Conservation (phyloP, 805 yeast species). For the Yamadazyma ubonensis region DNA sequence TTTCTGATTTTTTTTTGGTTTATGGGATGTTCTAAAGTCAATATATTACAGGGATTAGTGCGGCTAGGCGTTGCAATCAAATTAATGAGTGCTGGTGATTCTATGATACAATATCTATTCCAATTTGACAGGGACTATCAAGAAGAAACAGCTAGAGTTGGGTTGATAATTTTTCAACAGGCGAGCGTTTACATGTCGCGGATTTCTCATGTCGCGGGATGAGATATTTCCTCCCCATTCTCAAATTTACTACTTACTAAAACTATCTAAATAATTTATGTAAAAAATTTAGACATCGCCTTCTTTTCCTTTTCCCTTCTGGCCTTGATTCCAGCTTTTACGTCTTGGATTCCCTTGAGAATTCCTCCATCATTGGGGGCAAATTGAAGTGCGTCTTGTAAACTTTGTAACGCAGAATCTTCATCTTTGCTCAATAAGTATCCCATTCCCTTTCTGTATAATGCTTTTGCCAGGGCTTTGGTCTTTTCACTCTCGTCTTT, state of each 20-base stretch:
- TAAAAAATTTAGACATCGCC: slow-evolving; percentile 70
- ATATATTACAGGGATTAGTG: slow-evolving; percentile 10
- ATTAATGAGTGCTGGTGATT: slow-evolving; percentile 28
- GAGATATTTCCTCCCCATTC: slow-evolving; percentile 8
- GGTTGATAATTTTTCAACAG: slow-evolving; percentile 10
- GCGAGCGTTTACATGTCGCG: slow-evolving; percentile 11
- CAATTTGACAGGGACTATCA: slow-evolving; percentile 2
- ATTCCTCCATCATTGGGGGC: slow-evolving; percentile 77
- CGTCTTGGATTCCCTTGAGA: slow-evolving; percentile 58
- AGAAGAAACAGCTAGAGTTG: slow-evolving; percentile 8
- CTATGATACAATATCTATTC: slow-evolving; percentile 4
- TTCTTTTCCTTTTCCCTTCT: slow-evolving; percentile 68
- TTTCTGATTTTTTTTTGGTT: slow-evolving; percentile 6
- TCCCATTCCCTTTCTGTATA: slow-evolving; percentile 82
- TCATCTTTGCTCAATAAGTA: slow-evolving; percentile 60
- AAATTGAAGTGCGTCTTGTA: slow-evolving; percentile 60
- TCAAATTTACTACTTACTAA: no score
- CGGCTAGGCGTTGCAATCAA: no score
- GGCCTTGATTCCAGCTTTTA: slow-evolving; percentile 50
- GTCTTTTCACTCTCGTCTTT: slow-evolving; percentile 44
- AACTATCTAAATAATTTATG: slow-evolving; percentile 6
- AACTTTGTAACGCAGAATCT: slow-evolving; percentile 64
- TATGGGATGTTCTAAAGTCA: slow-evolving; percentile 10
- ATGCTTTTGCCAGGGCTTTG: slow-evolving; percentile 77
- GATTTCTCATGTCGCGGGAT: slow-evolving; percentile 13